phyloP scores from a whole-genome alignment of 1,284 basidiomycete species.

The Dichomitus squalens region DNA sequence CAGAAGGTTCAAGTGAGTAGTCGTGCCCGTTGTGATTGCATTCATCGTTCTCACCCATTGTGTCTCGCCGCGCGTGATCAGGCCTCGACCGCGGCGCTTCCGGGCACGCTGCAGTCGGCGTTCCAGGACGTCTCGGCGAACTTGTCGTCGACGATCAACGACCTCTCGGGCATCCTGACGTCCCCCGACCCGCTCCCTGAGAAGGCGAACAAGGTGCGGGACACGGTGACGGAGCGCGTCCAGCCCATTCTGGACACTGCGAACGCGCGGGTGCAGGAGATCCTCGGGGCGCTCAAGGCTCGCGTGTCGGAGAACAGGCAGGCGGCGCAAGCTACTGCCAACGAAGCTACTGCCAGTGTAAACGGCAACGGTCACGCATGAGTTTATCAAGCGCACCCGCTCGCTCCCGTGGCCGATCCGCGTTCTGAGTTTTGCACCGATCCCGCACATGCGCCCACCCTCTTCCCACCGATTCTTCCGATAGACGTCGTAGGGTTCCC shows the following conservation, averaged over 20 bases:
- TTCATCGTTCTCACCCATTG: conserved; percentile 7
- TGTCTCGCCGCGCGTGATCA: conserved; percentile 11
- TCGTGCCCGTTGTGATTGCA: neutral
- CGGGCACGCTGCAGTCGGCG: conserved; percentile 55
- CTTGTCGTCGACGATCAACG: conserved; percentile 49
- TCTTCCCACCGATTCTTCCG: neutral
- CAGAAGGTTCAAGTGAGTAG: conserved; percentile 55
- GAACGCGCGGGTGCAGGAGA: conserved; percentile 34
- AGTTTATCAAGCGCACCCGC: neutral
- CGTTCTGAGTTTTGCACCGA: neutral
- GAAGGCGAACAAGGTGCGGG: conserved; percentile 57
- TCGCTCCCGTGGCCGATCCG: neutral
- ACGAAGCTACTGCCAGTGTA: conserved; percentile 11
- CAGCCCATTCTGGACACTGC: conserved; percentile 55
- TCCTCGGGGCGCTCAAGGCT: conserved; percentile 32
- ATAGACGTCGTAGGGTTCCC: neutral
- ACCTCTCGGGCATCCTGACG: conserved; percentile 54
- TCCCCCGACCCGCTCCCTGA: conserved; percentile 60
- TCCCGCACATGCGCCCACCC: neutral
- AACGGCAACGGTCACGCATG: conserved; percentile 18
- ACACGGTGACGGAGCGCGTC: conserved; percentile 59
- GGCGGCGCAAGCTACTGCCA: conserved; percentile 14
- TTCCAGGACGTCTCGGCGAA: conserved; percentile 47
- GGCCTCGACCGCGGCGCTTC: conserved; percentile 54
- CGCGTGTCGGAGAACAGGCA: conserved; percentile 31